Base-by-base conservation (phyloP, 306 rosid genomes). In the Castanea mollissima region DNA sequence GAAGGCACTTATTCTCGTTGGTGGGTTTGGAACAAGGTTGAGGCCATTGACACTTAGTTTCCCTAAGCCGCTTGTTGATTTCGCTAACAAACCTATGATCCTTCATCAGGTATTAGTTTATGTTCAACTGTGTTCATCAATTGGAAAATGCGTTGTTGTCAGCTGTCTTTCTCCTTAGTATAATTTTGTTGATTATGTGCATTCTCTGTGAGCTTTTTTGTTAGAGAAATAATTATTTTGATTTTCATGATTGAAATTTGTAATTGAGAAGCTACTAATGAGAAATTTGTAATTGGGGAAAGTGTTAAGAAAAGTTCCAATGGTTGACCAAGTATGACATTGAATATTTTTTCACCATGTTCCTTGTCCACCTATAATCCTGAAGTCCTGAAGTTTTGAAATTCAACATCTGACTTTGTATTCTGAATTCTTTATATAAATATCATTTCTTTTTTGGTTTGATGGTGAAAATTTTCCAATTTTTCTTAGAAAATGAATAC, bases 11-110 rank as follows among this genome's bases (percentile, higher is more conserved):
- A 96, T 96, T 91, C 91, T 96, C 6, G 99, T 96, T 56, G 99
- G 99, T 70, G 99, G 99, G 55, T 96, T 96, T 79, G 99, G 99
- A 80, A 96, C 99, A 63, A 93, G 99, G 78, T 71, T 96, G 94
- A 93, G 99, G 94, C 99, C 99, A 81, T 83, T 96, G 93, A 96
- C 99, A 78, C 98, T 96, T 74, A 96, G 98, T 85, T 31, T 96
- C 71, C 99, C 99, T 31, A 96, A 96, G 92, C 99, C 99, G 68
- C 99, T 96, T 82, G 99, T 96, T 86, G 99, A 96, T 84, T 96
- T 96, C 78, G 99, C 97, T 59, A 96, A 96, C 85, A 96, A 96
- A 79, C 99, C 99, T 73, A 96, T 96, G 99, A 96, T 96, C 87
- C 87, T 96, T 86, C 99, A 96, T 78, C 99, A 96, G 99, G 99